Conservation (phyloP, 1,284 basidiomycete species). For the Ceratorhiza oryzae-sativae region DNA sequence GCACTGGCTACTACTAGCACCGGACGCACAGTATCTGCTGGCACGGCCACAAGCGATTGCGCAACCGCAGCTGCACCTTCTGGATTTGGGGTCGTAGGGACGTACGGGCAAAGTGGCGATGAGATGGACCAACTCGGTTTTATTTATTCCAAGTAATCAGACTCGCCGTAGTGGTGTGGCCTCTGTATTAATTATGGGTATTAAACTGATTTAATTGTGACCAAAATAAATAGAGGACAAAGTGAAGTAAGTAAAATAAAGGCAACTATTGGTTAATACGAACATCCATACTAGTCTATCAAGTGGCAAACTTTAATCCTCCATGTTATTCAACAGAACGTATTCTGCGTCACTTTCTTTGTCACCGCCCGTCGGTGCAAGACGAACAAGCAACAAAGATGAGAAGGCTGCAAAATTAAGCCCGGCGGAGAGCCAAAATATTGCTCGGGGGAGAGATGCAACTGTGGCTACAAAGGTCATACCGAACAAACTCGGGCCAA, state of each 20-base stretch:
- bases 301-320: slow-evolving; percentile 6
- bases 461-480: slow-evolving; percentile 68
- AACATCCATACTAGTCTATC: background rate
- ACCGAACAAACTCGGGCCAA: slow-evolving; percentile 69
- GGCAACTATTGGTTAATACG: background rate
- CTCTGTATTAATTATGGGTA: background rate
- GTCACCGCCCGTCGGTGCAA: background rate
- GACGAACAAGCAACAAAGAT: slow-evolving; percentile 17
- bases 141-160: slow-evolving; percentile 26
- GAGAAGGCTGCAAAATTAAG: slow-evolving; percentile 6
- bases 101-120: slow-evolving; percentile 52
- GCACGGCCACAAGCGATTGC: slow-evolving; percentile 50
- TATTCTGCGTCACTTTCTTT: slow-evolving; percentile 29
- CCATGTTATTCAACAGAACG: slow-evolving; percentile 31
- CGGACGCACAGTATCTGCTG: slow-evolving; percentile 49
- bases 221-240: background rate
- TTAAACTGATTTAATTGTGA: background rate
- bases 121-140: slow-evolving; percentile 52
- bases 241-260: background rate
- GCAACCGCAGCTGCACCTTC: slow-evolving; percentile 48
- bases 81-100: slow-evolving; percentile 51
- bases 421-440: slow-evolving; percentile 48
- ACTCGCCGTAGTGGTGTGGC: background rate
- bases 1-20: slow-evolving; percentile 49
- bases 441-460: slow-evolving; percentile 61